A percentile compares a stretch with the other conserved stretches of the same genome.
phyloP scores from a whole-genome alignment of 495 filamentous ascomycete species.

The Aspergillus sclerotiicarbonarius region DNA sequence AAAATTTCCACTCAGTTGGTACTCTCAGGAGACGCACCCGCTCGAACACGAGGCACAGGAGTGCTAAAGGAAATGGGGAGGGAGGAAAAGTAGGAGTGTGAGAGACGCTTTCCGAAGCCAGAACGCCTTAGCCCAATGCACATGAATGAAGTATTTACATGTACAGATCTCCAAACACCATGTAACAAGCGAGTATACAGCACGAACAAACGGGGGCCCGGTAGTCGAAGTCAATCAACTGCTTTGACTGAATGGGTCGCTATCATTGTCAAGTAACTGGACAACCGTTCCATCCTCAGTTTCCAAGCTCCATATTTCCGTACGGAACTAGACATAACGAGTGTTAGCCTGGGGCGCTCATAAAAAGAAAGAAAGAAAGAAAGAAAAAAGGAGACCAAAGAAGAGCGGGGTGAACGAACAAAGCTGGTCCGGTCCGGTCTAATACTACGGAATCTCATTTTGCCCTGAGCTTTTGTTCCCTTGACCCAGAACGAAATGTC shows the following conservation, averaged over 20 bases:
- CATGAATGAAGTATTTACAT: conserved; percentile 1
- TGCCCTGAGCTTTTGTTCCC: conserved; percentile 67
- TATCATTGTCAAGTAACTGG: conserved; percentile 61
- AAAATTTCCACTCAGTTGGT: background rate
- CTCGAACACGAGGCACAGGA: background rate
- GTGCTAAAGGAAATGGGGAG: background rate
- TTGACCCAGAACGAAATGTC: conserved; percentile 85
- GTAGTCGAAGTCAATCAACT: conserved; percentile 11
- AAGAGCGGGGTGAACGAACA: conserved; percentile 39
- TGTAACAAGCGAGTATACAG: conserved; percentile 10
- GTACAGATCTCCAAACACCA: conserved; percentile 5
- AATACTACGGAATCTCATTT: conserved; percentile 78
- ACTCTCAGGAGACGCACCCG: background rate
- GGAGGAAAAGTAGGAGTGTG: background rate
- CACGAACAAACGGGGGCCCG: background rate
- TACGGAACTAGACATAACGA: conserved; percentile 55
- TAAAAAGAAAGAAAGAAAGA: background rate
- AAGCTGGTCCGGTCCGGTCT: conserved; percentile 69
- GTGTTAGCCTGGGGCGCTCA: background rate
- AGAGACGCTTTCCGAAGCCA: background rate
- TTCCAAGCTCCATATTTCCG: conserved; percentile 73
- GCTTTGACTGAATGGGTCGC: conserved; percentile 56
- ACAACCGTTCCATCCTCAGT: conserved; percentile 62
- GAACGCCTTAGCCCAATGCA: background rate
- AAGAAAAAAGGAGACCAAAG: conserved; percentile 11